A percentile compares a stretch with the other conserved stretches of the same genome.
These are phyloP conservation scores for Lizanozyma gosingica DNA, from an alignment of 1,139 yeast species.

Conservation along the genomic window DNA sequence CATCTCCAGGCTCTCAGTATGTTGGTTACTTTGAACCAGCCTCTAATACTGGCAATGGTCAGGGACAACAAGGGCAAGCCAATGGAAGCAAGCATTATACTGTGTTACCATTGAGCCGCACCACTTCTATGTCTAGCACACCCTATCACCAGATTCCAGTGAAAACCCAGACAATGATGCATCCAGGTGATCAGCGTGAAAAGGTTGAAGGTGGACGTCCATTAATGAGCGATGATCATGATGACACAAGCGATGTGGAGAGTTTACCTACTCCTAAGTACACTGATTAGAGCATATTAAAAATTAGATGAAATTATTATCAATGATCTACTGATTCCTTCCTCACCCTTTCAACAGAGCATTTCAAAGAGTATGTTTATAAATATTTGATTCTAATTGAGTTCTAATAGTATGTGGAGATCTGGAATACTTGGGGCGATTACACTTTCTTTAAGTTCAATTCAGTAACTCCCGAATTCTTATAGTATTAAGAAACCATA, in stretches of 20 bases:
- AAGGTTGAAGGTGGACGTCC: neutral
- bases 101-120: neutral
- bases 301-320: no score
- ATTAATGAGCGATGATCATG: neutral
- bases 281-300: no score
- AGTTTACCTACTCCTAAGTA: neutral
- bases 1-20: neutral
- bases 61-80: neutral
- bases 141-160: neutral
- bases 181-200: neutral
- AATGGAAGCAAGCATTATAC: neutral
- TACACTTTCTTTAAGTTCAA: no score
- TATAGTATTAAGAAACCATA: no score
- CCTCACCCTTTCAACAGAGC: no score
- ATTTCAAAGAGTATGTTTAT: no score
- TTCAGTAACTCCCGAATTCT: no score
- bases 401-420: no score
- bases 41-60: neutral
- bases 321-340: no score
- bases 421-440: no score
- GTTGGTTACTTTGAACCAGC: neutral
- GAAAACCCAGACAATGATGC: neutral
- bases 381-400: no score
- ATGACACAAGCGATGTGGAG: neutral
- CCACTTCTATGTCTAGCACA: neutral